Percentiles rank a stretch among this genome's conserved stretches.
Evolutionary conservation across 768 basidiomycete genomes (phyloP).

Genomic region (Termitomyces sp.): DNA sequence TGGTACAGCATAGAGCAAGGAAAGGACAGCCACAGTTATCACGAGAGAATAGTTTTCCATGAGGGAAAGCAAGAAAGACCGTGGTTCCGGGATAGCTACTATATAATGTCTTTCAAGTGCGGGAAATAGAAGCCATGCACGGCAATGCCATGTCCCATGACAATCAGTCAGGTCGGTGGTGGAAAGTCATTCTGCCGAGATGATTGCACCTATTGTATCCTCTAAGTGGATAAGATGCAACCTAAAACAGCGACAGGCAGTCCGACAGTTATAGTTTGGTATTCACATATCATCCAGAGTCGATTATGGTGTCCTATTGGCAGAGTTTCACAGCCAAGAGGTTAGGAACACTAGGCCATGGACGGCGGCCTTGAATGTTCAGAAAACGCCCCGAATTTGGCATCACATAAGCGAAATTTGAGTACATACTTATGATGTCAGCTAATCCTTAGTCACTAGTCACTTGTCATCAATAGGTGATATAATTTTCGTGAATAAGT

Average conservation of each 20-base stretch:
- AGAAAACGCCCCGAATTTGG: too few species aligned
- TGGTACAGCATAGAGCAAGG: slow-evolving; percentile 1
- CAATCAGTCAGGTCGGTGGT: neutral
- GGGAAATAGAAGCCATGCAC: neutral
- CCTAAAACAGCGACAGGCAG: neutral
- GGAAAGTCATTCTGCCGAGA: neutral
- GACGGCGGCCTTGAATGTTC: too few species aligned
- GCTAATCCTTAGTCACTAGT: too few species aligned
- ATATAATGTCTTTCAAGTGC: neutral
- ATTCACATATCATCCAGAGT: neutral
- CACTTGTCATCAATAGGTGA: too few species aligned
- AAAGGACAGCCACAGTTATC: neutral
- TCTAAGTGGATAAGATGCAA: neutral
- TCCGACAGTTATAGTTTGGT: neutral
- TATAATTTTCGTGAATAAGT: too few species aligned
- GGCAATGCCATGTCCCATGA: neutral
- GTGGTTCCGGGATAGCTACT: neutral
- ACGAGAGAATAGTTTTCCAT: neutral
- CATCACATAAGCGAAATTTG: too few species aligned
- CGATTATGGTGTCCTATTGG: neutral
- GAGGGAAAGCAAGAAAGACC: neutral
- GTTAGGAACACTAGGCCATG: too few species aligned
- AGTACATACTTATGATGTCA: too few species aligned
- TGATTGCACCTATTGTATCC: neutral
- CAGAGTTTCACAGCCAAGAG: too few species aligned